Evolutionary conservation across 2,329 filamentous ascomycete genomes (phyloP), one percentile per base, ranked within the genome.

Genomic region (Pyrenochaeta sp.): DNA sequence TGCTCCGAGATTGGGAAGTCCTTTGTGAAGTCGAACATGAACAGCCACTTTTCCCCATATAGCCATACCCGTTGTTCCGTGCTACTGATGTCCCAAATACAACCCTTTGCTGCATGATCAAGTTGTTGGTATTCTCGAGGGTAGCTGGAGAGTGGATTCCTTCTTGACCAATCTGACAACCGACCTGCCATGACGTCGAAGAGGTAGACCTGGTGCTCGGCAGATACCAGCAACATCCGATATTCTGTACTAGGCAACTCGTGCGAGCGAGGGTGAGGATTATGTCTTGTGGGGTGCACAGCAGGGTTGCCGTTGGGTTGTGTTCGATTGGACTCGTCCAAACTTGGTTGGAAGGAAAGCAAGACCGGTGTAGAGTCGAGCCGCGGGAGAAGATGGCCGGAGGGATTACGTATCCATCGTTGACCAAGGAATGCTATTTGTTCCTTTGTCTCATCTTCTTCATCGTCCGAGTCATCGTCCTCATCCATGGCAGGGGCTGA

Each of bases 1-100:
- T 7, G 56, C 43, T 68, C 63, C 6, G 64, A 53, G 17, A 70
- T 61, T 1, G 67, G 57, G 43, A 95, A 83, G 72, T 97, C 89
- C 66, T 85, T 84, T 17, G 85, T 85, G 27, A 96, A 79, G 73
- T 98, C 92, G 55, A 99, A 86, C 93, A 98, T 98, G 78, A 91
- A 92, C 20, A 99, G 76, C 83, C 92, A 98, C 1, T 85, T 88
- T 35, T 87, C 85, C 6, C 94, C 93, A 68, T 96, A 97, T 17
- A 98, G 78, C 92, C 94, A 98, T 7, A 94, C 77, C 12, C 94
- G 85, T 42, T 73, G 62, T 18, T 66, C 56, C 1, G 60, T 49
- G 41, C 86, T 80, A n/a, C 78, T 64, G 1, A 89, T 81, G 69
- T 96, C 90, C 93, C 94, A 98, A 33, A 97, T 75, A 21, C 88